A percentile compares a stretch with the other conserved stretches of the same genome.
phyloP scores from a whole-genome alignment of 1,284 basidiomycete species.

The Stygiomarasmius scandens region DNA sequence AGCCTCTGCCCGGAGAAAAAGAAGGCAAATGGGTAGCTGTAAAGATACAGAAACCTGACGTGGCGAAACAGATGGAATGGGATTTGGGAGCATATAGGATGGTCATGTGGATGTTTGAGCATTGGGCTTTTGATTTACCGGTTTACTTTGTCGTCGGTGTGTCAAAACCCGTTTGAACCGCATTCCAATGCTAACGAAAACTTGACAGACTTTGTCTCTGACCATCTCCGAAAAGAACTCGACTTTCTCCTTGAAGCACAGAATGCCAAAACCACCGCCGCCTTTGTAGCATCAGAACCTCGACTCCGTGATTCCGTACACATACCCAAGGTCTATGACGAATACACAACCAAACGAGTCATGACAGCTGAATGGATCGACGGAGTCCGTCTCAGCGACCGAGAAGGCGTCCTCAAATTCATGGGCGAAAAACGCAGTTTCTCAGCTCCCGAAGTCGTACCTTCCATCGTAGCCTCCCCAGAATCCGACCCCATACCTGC shows the following conservation, averaged over 20 bases:
- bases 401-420: constrained; percentile 51
- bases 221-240: constrained; percentile 81
- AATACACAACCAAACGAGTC: constrained; percentile 74
- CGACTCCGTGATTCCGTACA: constrained; percentile 71
- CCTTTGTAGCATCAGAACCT: constrained; percentile 64
- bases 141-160: constrained; percentile 73
- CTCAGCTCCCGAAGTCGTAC: constrained; percentile 16
- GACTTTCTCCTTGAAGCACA: constrained; percentile 77
- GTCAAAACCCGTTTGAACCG: neutral
- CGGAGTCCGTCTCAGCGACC: constrained; percentile 77
- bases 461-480: constrained; percentile 14
- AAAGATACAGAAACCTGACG: constrained; percentile 90
- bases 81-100: constrained; percentile 67
- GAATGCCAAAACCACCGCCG: constrained; percentile 65
- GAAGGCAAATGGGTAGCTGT: constrained; percentile 77
- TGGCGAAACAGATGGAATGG: constrained; percentile 83
- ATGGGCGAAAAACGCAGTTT: constrained; percentile 53
- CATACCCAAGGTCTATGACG: constrained; percentile 77
- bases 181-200: neutral
- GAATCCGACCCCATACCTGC: neutral
- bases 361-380: constrained; percentile 91
- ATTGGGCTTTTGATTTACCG: constrained; percentile 77
- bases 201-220: constrained; percentile 71
- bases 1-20: constrained; percentile 42
- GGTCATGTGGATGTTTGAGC: constrained; percentile 77